Evolutionary conservation across 2,329 filamentous ascomycete genomes (phyloP).

Genomic region (Ilyonectria destructans): DNA sequence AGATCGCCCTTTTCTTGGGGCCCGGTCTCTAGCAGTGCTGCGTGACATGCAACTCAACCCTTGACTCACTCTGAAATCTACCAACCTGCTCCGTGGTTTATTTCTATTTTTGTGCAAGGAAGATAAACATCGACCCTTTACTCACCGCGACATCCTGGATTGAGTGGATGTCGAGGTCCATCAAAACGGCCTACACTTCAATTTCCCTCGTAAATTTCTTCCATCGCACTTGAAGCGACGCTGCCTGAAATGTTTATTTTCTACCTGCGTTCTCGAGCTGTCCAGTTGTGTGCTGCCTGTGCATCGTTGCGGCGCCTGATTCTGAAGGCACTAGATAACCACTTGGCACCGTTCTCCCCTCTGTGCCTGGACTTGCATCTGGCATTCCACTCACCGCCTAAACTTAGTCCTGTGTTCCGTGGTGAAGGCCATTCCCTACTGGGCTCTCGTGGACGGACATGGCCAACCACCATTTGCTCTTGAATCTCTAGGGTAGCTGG

Average conservation of each 20-base stretch:
- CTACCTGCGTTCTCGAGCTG: too few species aligned
- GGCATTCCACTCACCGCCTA: too few species aligned
- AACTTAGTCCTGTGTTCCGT: too few species aligned
- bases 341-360: too few species aligned
- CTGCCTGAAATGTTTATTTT: neutral
- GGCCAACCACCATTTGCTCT: too few species aligned
- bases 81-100: slow-evolving; percentile 76
- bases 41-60: slow-evolving; percentile 51
- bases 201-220: neutral
- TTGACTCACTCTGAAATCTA: slow-evolving; percentile 88
- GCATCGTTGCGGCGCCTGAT: too few species aligned
- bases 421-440: too few species aligned
- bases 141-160: slow-evolving; percentile 77
- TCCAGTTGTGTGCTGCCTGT: too few species aligned
- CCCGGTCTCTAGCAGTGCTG: neutral
- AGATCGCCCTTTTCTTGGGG: slow-evolving; percentile 37
- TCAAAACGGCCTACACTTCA: slow-evolving; percentile 74
- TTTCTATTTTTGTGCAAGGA: slow-evolving; percentile 89
- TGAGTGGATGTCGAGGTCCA: slow-evolving; percentile 79
- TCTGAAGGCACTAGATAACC: too few species aligned
- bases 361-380: too few species aligned
- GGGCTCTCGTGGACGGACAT: too few species aligned
- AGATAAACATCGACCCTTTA: slow-evolving; percentile 75
- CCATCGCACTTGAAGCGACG: neutral
- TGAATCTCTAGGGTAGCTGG: too few species aligned